Base-by-base conservation (phyloP, 768 basidiomycete species). In the Trametopsis cervina region DNA sequence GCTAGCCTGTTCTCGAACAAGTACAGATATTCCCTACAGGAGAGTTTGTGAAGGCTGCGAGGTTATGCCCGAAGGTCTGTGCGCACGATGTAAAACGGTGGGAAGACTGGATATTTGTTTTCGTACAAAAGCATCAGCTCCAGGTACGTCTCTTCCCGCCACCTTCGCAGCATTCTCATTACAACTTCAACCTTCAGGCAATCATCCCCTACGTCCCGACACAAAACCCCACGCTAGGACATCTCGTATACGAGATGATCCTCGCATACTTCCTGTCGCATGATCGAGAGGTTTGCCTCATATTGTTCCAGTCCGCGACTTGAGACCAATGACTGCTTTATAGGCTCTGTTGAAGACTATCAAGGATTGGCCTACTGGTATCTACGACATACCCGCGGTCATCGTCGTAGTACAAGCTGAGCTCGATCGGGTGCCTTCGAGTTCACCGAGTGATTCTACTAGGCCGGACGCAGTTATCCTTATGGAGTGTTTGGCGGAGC, bases 51-150 rank as follows among this genome's bases (percentile, higher is more conserved):
- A 88, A 88, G 58, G 95, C 95, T 1, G 96, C 95, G 0, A 67
- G 73, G 7, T 66, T 96, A 21, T 84, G 82, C 56, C 84, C 90
- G 0, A 92, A 88, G 61, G 90, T 97, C 5, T 87, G 95, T 54
- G 84, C 78, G 3, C 79, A 80, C 38, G 80, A 95, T 56, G 66
- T 74, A 10, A 83, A 81, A 58, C 75, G 78, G n/a, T 99, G 96
- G 96, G 94, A 97, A 60, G 80, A 86, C 57, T 96, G 89, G 89
- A 88, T 97, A 59, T 95, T 96, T 58, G 69, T 78, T 12, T 98
- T 95, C 61, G 87, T 86, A 1, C 81, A 91, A 62, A 78, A 83
- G 56, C 74, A 78, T 21, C 82, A 91, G 49, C 68, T 97, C 13
- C 81, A 87, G 65, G 92, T 89, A 51, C 20, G 77, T 64, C n/a